Base-by-base conservation (phyloP, 2,329 filamentous ascomycete genomes). In the Dothideomycetes sp. region DNA sequence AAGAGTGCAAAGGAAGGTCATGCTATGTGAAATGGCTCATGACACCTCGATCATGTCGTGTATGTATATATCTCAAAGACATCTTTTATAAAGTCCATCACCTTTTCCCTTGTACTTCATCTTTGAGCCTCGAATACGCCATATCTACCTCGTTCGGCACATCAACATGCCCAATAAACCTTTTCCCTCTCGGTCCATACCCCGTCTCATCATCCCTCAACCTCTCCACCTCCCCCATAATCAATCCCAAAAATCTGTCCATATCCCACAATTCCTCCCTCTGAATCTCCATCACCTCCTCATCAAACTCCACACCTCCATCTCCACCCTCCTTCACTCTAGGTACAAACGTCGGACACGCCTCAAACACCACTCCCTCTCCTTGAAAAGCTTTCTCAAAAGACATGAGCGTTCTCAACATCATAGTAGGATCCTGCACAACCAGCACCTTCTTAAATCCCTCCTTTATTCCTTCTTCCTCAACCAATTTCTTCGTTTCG, bases 371-470 rank as follows among this genome's bases (percentile, higher is more conserved):
- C 0, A 58, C 53, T 1, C 23, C 13, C 10, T 46, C 22, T 1
- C 5, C 24, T 5, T 53, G 49, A 42, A 62, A 69, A 0, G 50
- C 53, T 44, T 62, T 62, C 33, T 61, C 46, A 36, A 69, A 69
- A 2, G 63, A 63, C 2, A 61, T 62, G 2, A 56, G 51, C 0
- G 67, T 68, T 8, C 65, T 51, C 18, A 59, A 46, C 31, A 58
- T 58, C 67, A 69, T 69, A 0, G 66, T 69, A 0, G 66, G 64
- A 47, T 69, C 66, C 46, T 69, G 66, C 8, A 65, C 55, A 10
- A 69, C 48, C 8, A 68, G 43, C 20, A 57, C 51, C 0, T 53
- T 57, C 3, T 44, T 44, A 1, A 54, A 51, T 17, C 13, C 13
- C 12, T 9, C 19, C 4, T 27, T 33, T 1, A 64, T 33, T 0